A percentile compares a stretch with the other conserved stretches of the same genome.
Conservation (phyloP, 768 basidiomycete species). For the Phlebiopsis flavidoalba region DNA sequence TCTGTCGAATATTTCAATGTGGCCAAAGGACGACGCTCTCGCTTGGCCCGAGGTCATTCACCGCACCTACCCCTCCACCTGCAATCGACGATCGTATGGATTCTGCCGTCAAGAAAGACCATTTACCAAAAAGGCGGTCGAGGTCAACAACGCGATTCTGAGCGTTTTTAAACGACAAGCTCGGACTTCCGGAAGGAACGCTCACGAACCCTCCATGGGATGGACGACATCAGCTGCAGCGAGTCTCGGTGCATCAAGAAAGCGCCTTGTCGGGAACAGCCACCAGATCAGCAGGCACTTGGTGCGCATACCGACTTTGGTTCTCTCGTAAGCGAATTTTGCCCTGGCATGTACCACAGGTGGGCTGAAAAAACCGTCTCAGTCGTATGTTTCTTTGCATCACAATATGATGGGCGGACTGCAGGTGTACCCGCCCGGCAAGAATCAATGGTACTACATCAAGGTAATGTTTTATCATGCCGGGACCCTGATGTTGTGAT, state of each 20-base stretch:
- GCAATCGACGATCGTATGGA: conserved; percentile 26
- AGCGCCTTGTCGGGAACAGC: conserved; percentile 17
- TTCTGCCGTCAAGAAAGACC: conserved; percentile 19
- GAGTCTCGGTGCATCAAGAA: conserved; percentile 30
- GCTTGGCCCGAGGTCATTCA: conserved; percentile 26
- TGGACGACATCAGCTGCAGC: conserved; percentile 24
- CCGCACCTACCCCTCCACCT: conserved; percentile 28
- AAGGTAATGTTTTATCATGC: conserved; percentile 32
- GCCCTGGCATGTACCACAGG: neutral
- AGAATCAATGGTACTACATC: conserved; percentile 63
- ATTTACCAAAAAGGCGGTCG: conserved; percentile 26
- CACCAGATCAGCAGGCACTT: conserved; percentile 21
- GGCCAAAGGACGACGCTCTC: conserved; percentile 32
- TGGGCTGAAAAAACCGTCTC: neutral
- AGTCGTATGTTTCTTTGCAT: conserved; percentile 58
- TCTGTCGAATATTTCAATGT: conserved; percentile 33
- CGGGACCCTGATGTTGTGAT: neutral
- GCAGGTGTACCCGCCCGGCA: conserved; percentile 59
- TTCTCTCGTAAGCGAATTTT: conserved; percentile 18
- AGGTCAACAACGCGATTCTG: conserved; percentile 26
- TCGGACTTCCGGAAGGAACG: conserved; percentile 28
- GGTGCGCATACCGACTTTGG: conserved; percentile 34
- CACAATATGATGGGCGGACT: conserved; percentile 68
- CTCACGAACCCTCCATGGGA: conserved; percentile 22
- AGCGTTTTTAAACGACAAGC: conserved; percentile 25